Evolutionary conservation across 768 basidiomycete species (phyloP), one percentile per base, ranked within the genome.

Genomic region (Pulveroboletus sp.): DNA sequence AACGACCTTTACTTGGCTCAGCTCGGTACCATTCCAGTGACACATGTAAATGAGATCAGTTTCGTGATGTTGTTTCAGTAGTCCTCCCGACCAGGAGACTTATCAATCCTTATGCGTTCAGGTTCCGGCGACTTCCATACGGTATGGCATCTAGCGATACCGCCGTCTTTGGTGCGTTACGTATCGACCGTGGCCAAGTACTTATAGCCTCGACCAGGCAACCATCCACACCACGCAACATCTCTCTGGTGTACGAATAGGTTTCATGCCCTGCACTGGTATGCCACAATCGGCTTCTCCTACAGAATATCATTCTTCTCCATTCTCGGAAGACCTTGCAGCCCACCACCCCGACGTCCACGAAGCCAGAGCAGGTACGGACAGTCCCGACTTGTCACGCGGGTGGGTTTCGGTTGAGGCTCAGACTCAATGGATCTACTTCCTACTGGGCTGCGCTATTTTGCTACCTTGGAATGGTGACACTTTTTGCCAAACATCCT

Each of bases 371-470:
- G 33, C 10, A 12, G 10, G n/a, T 5, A 24, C 11, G 24, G n/a
- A 45, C 24, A 3, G 26, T 33, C 21, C 3, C 33, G 2, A 44
- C 32, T 15, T 31, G 21, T 24, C 21, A 24, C 24, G 6, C 6
- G 43, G 33, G 24, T 27, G 33, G 10, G 24, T 14, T 17, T 5
- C 10, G 1, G 24, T 24, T 17, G 15, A 27, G n/a, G n/a, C 15
- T n/a, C 33, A 11, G 26, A 35, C 33, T 5, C 35, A 27, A n/a
- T 35, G 32, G 44, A 12, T n/a, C 2, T 45, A 45, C 26, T 45
- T 45, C 33, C 44, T 45, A n/a, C 44, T 45, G n/a, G 44, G 44
- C n/a, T 45, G 44, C 8, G 24, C 44, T n/a, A 27, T 45, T 26
- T 27, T 45, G n/a, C 10, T 45, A 12, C 44, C 44, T 35, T 45